phyloP scores from a whole-genome alignment of 352 stramenopile genomes.

The Phytophthora citricola region DNA sequence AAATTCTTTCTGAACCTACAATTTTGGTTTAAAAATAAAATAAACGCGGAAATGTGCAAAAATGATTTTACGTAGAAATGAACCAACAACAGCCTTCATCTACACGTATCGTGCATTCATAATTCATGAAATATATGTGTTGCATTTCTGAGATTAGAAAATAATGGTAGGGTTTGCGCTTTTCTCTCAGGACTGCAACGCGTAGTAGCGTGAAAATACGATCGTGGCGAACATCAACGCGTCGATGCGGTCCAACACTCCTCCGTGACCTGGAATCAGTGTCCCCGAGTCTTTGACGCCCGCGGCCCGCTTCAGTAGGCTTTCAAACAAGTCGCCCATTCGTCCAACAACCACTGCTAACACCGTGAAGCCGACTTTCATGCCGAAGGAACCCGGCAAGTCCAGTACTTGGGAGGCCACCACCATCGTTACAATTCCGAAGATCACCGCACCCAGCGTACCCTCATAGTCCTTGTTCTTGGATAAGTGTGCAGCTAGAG shows the following conservation, averaged over 20 bases:
- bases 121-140: too few relatives aligned
- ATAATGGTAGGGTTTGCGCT: neutral
- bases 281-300: constrained; percentile 95
- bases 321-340: constrained; percentile 95
- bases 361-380: constrained; percentile 83
- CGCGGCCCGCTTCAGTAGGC: constrained; percentile 94
- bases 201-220: constrained; percentile 64
- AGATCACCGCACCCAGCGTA: constrained; percentile 83
- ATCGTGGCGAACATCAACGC: constrained; percentile 92
- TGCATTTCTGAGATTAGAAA: too few relatives aligned
- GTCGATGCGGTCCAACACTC: constrained; percentile 95
- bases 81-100: too few relatives aligned
- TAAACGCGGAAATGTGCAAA: too few relatives aligned
- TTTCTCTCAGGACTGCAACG: constrained; percentile 28
- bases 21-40: too few relatives aligned
- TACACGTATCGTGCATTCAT: too few relatives aligned
- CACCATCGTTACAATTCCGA: constrained; percentile 85
- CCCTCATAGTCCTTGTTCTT: constrained; percentile 97
- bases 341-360: constrained; percentile 93
- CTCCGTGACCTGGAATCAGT: constrained; percentile 95
- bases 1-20: too few relatives aligned
- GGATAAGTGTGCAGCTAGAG: constrained; percentile 87
- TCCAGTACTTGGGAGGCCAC: constrained; percentile 65
- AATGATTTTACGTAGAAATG: too few relatives aligned
- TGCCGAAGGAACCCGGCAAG: constrained; percentile 76